phyloP scores from a whole-genome alignment of 2,329 filamentous ascomycete species.

The Lasiodiplodia hormozganensis region DNA sequence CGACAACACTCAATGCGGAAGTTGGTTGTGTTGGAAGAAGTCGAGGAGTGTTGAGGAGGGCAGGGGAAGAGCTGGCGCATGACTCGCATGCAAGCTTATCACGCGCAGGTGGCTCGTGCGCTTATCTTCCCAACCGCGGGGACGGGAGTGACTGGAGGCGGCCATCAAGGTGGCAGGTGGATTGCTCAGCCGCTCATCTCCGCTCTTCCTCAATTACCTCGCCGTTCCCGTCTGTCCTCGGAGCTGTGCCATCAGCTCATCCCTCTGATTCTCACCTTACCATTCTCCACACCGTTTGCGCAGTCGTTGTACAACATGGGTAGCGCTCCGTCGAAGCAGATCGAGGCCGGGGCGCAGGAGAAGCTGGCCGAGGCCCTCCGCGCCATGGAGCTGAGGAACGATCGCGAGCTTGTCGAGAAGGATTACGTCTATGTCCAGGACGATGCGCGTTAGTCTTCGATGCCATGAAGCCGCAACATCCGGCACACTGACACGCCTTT shows the following conservation, averaged over 20 bases:
- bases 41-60: background rate
- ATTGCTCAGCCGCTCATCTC: background rate
- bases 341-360: conserved; percentile 46
- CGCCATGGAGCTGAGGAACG: conserved; percentile 54
- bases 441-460: conserved; percentile 46
- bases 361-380: conserved; percentile 51
- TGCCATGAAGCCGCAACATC: background rate
- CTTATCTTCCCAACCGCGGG: conserved; percentile 5
- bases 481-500: background rate
- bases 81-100: conserved; percentile 6
- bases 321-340: conserved; percentile 41
- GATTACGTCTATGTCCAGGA: conserved; percentile 62
- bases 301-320: conserved; percentile 38
- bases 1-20: background rate
- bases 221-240: background rate
- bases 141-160: background rate
- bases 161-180: conserved; percentile 29
- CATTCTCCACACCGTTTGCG: background rate
- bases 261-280: background rate
- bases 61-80: background rate
- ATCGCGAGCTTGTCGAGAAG: conserved; percentile 50
- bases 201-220: background rate
- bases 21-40: background rate
- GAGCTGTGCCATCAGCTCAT: background rate
- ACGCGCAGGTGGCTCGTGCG: conserved; percentile 1